Conservation (phyloP, 768 basidiomycete species). For the Collybia nuda region DNA sequence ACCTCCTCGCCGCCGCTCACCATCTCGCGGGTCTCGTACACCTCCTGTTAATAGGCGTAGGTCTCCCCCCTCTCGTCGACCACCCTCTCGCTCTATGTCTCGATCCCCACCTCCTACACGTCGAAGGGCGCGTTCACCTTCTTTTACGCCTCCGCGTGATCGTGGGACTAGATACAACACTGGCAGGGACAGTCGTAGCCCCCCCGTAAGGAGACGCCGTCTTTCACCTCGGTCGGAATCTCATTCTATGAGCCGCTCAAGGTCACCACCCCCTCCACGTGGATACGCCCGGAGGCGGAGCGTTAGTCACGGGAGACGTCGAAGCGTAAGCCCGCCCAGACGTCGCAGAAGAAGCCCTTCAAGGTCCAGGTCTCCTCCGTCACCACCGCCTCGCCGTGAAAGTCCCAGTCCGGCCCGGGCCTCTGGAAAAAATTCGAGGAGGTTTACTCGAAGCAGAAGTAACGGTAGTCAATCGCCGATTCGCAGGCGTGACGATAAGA, state of each 20-base stretch:
- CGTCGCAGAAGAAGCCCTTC: constrained; percentile 24
- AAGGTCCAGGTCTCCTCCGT: constrained; percentile 28
- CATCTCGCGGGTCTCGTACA: constrained; percentile 31
- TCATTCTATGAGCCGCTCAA: constrained; percentile 35
- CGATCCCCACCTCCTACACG: constrained; percentile 33
- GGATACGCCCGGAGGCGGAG: constrained; percentile 46
- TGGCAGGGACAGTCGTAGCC: constrained; percentile 53
- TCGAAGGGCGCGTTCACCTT: constrained; percentile 43
- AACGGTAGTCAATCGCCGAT: constrained; percentile 21
- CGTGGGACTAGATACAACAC: constrained; percentile 31
- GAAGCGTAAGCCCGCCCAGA: constrained; percentile 28
- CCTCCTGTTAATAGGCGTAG: constrained; percentile 27
- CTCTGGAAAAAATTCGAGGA: constrained; percentile 11
- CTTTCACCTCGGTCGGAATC: constrained; percentile 35
- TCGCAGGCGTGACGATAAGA: constrained; percentile 19
- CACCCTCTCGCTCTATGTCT: constrained; percentile 49
- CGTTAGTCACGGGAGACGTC: constrained; percentile 34
- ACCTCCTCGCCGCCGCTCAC: constrained; percentile 43
- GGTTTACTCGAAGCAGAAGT: constrained; percentile 26
- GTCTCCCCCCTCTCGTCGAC: constrained; percentile 37
- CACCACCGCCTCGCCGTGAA: constrained; percentile 29
- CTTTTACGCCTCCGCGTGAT: constrained; percentile 51
- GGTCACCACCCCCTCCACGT: constrained; percentile 36
- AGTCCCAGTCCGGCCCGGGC: constrained; percentile 22
- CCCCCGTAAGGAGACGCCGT: constrained; percentile 46